Evolutionary conservation across 768 basidiomycete species (phyloP).

Genomic region (Kondoa malvinella): DNA sequence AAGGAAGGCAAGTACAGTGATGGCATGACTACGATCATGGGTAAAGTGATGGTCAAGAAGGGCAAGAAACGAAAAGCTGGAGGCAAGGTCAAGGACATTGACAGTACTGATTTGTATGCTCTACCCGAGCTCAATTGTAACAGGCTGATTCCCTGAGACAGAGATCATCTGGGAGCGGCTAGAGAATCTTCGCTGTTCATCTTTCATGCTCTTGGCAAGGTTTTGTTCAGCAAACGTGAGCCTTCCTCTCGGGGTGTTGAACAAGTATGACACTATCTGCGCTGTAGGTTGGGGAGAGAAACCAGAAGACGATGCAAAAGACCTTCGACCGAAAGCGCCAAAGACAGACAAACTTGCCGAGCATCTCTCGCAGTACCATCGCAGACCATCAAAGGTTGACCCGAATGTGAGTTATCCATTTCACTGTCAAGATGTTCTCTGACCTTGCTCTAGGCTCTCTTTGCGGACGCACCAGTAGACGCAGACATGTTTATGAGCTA

Average conservation of each 20-base stretch:
- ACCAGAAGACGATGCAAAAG: slow-evolving; percentile 20
- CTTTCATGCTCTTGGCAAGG: slow-evolving; percentile 84
- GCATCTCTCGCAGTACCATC: slow-evolving; percentile 19
- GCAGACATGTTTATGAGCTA: slow-evolving; percentile 74
- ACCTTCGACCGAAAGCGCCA: slow-evolving; percentile 17
- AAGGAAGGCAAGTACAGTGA: slow-evolving; percentile 27
- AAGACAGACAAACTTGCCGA: slow-evolving; percentile 19
- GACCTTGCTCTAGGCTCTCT: slow-evolving; percentile 41
- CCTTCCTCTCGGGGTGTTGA: not conserved
- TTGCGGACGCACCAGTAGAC: slow-evolving; percentile 76
- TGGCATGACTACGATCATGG: slow-evolving; percentile 20
- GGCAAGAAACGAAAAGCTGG: slow-evolving; percentile 29
- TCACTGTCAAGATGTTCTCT: slow-evolving; percentile 1
- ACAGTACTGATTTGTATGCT: slow-evolving; percentile 23
- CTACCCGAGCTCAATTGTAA: no score
- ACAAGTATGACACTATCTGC: not conserved
- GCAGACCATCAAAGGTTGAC: slow-evolving; percentile 26
- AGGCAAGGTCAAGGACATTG: slow-evolving; percentile 22
- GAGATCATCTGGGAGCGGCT: slow-evolving; percentile 58
- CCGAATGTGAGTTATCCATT: slow-evolving; percentile 24
- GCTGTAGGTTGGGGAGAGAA: slow-evolving; percentile 24
- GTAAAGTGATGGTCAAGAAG: slow-evolving; percentile 28
- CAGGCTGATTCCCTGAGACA: no score
- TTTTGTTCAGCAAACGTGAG: slow-evolving; percentile 84
- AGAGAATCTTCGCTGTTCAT: slow-evolving; percentile 71